These are phyloP conservation scores for Ophiostoma sp. DNA, from an alignment of 2,329 filamentous ascomycete genomes.

Conservation along the genomic window DNA sequence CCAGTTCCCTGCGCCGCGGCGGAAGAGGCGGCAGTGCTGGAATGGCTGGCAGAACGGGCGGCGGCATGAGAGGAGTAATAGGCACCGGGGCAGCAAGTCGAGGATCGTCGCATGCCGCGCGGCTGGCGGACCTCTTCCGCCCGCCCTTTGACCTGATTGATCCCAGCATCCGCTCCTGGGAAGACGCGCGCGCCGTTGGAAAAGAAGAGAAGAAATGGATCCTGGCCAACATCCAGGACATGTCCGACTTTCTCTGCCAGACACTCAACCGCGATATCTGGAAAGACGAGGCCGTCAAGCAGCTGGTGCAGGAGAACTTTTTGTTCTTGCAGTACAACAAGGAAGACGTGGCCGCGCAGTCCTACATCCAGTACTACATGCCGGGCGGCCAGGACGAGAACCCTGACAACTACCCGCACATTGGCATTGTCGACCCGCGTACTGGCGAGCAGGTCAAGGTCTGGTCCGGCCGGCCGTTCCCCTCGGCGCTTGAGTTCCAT, in stretches of 20 bases:
- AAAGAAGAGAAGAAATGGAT: conserved; percentile 92
- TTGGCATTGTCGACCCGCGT: conserved; percentile 89
- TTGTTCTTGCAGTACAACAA: conserved; percentile 94
- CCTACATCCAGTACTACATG: conserved; percentile 91
- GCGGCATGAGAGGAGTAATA: background rate
- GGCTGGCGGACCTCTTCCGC: conserved; percentile 85
- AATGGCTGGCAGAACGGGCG: background rate
- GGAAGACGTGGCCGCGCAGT: conserved; percentile 68
- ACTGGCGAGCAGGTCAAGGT: conserved; percentile 97
- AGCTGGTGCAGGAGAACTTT: conserved; percentile 86
- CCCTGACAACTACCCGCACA: conserved; percentile 88
- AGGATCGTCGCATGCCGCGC: conserved; percentile 31
- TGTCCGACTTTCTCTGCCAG: conserved; percentile 90
- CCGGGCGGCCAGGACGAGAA: conserved; percentile 63
- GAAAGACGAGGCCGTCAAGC: conserved; percentile 75
- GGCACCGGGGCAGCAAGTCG: background rate
- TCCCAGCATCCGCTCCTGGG: conserved; percentile 60
- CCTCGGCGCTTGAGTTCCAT: conserved; percentile 68
- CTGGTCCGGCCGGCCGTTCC: conserved; percentile 81
- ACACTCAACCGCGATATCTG: conserved; percentile 90
- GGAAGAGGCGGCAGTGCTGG: conserved; percentile 19
- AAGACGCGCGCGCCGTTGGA: conserved; percentile 75
- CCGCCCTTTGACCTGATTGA: conserved; percentile 89
- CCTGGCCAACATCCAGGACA: conserved; percentile 90
- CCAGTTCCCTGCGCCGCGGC: background rate